Evolutionary conservation across 202 grass and related monocot species (phyloP), one percentile per base, ranked within the genome.

Genomic region (Hordeum pubiflorum): DNA sequence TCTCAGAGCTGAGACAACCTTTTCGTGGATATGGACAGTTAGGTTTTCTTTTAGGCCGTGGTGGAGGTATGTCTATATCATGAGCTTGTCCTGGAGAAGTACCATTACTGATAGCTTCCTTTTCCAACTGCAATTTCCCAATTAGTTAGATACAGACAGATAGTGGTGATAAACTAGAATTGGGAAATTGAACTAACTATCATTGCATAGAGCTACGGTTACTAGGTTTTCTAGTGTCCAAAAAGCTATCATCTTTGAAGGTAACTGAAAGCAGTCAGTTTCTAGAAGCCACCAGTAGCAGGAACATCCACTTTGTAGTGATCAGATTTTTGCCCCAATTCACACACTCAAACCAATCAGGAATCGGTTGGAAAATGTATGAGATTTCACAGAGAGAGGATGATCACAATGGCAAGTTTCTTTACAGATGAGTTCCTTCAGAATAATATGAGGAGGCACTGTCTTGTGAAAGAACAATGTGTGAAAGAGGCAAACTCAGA

Each of bases 31-130:
- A 95, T 81, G 90, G 92, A 77, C 75, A 78, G 81, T 86, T 93
- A 86, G 96, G 92, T 76, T 99, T 99, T 74, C 90, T 93, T 88
- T 99, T 99, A 55, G 96, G 96, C 26, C 96, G 84, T 75, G 96
- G 92, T 84, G 96, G 96, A 77, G 96, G 96, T 75, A 98, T 98
- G 55, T 91, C 88, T 36, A 99, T 95, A 46, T 93, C 90, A 87
- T 89, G 91, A 81, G 79, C 75, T 89, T 97, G 86, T 67, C 86
- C 90, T 10, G 85, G 85, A n/a, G 86, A 85, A 79, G 82, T 90
- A 32, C 96, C 92, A 81, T 95, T 99, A 6, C 56, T 89, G 23
- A 91, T 79, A 64, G 96, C 89, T 82, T 99, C 90, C 79, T 99
- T 99, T 87, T 99, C 92, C 92, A 96, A 76, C 96, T 99, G 92